Base-by-base conservation (phyloP, 495 filamentous ascomycete species). In the Podospora tetraspora region DNA sequence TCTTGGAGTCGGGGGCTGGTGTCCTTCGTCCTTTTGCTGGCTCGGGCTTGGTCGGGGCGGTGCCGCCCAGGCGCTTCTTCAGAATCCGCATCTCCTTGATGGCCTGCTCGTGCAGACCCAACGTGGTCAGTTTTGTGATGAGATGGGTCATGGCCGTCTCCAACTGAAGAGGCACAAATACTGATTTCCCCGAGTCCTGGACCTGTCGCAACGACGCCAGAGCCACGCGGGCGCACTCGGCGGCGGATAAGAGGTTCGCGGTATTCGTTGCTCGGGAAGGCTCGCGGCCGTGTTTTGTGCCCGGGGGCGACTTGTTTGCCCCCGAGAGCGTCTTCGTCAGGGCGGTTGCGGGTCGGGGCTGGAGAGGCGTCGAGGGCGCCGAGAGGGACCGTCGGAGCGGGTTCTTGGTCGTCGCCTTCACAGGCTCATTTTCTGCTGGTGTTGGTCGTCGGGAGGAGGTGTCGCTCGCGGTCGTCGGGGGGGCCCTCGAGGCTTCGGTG, bases 141-240 rank as follows among this genome's bases (percentile, higher is more conserved):
- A 99, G 81, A 9, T 90, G 87, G 58, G 91, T 90, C 78, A 92
- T 91, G 8, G 92, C 95, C 67, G 88, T 89, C 73, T 97, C 94
- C 3, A 96, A 80, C 70, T 97, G 93, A 62, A 94, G 79, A 43
- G 83, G 85, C 10, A 89, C 87, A 19, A 86, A 76, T 3, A 69
- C 84, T 71, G 79, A 71, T 75, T 70, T 75, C 70, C 85, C 74
- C 61, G 79, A 70, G 30, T 79, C 73, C 66, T 91, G 85, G 23
- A 91, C 64, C 24, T 83, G 80, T 62, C 91, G 81, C 58, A 98
- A 79, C 61, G 86, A 89, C 3, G 87, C 82, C 74, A 97, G 90
- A 12, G 91, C 89, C 25, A 90, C 75, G 23, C 91, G 83, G 12
- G 90, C 89, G 70, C 95, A 97, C 79, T 94, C 89, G 30, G 90